These are phyloP conservation scores for Ramalina peruviana DNA, from an alignment of 495 filamentous ascomycete genomes.

Conservation along the genomic window DNA sequence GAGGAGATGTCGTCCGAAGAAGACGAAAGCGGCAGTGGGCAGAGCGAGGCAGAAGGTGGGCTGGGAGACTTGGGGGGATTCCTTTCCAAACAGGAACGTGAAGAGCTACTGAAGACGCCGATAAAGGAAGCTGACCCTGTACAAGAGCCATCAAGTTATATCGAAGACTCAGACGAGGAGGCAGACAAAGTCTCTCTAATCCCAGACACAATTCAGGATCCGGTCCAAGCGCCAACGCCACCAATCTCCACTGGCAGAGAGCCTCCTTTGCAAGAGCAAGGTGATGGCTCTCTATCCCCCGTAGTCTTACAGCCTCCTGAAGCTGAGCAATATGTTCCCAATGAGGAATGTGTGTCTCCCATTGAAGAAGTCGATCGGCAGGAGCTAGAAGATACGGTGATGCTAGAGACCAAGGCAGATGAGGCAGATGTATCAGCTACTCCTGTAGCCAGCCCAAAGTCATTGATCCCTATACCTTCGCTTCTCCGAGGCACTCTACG, in stretches of 20 bases:
- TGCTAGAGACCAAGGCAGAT: conserved; percentile 4
- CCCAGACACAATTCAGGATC: conserved; percentile 25
- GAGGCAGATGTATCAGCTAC: conserved; percentile 23
- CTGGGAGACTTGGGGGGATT: conserved; percentile 38
- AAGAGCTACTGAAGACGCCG: conserved; percentile 17
- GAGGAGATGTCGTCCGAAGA: conserved; percentile 42
- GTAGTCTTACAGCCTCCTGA: background rate
- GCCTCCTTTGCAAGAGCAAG: background rate
- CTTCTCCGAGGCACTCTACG: conserved; percentile 83
- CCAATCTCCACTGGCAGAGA: conserved; percentile 13
- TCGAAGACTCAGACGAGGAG: conserved; percentile 24
- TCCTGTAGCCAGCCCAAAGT: conserved; percentile 22
- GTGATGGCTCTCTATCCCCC: background rate
- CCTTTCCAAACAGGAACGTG: conserved; percentile 33
- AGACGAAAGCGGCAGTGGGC: conserved; percentile 33
- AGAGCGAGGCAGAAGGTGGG: conserved; percentile 38
- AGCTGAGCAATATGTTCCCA: too few relatives aligned
- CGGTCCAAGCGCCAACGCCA: conserved; percentile 13
- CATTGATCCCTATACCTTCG: conserved; percentile 68
- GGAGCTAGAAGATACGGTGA: background rate
- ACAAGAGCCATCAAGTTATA: conserved; percentile 7
- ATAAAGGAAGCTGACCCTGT: background rate
- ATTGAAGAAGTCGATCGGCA: background rate
- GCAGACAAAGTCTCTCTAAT: conserved; percentile 33
- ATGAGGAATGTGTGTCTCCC: too few relatives aligned